Evolutionary conservation across 768 basidiomycete genomes (phyloP).

Genomic region (Kwoniella shandongensis): DNA sequence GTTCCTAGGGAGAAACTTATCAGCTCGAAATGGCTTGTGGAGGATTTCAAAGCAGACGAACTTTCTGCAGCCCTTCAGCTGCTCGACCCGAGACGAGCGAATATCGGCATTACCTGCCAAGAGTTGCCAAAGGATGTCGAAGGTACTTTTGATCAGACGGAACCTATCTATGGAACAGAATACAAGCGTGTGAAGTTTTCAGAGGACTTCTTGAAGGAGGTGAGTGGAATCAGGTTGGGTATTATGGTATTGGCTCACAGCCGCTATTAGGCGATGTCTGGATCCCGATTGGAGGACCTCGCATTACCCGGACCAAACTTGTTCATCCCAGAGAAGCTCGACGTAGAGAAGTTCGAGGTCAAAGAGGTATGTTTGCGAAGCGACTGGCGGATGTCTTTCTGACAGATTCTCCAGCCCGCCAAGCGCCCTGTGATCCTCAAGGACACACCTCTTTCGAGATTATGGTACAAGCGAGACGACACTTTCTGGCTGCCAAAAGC

Average conservation of each 20-base stretch:
- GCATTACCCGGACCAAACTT: slow-evolving; percentile 80
- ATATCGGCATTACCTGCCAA: slow-evolving; percentile 76
- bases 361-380: slow-evolving; percentile 58
- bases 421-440: slow-evolving; percentile 69
- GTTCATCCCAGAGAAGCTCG: slow-evolving; percentile 83
- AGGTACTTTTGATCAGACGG: slow-evolving; percentile 60
- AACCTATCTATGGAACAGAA: slow-evolving; percentile 89
- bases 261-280: slow-evolving; percentile 61
- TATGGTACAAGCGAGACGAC: slow-evolving; percentile 99
- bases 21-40: slow-evolving; percentile 67
- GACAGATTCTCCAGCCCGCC: slow-evolving; percentile 59
- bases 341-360: slow-evolving; percentile 74
- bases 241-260: too few species aligned
- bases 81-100: slow-evolving; percentile 66
- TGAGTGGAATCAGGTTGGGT: slow-evolving; percentile 34
- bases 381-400: slow-evolving; percentile 12
- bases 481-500: slow-evolving; percentile 94
- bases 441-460: slow-evolving; percentile 66
- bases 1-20: slow-evolving; percentile 75
- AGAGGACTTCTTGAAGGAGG: slow-evolving; percentile 62
- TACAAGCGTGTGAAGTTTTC: slow-evolving; percentile 63
- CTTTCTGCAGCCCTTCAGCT: slow-evolving; percentile 62
- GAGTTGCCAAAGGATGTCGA: slow-evolving; percentile 62
- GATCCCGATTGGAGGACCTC: slow-evolving; percentile 62
- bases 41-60: slow-evolving; percentile 67